Conservation (phyloP, 2,329 filamentous ascomycete species). For the Pseudocercospora musae region DNA sequence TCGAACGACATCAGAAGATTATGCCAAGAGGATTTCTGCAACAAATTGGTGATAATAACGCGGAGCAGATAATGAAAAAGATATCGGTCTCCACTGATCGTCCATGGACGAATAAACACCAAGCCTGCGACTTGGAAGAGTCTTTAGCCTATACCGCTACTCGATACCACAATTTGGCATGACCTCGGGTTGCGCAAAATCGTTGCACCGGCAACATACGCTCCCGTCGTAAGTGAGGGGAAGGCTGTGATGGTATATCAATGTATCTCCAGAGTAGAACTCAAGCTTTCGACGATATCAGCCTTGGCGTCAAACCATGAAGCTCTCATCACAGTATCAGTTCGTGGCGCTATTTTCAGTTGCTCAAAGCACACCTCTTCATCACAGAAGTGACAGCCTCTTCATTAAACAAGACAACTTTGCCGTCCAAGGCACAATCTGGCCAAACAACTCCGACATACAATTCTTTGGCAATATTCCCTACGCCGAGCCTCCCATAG, state of each 20-base stretch:
- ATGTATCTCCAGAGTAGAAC: not conserved
- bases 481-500: slow-evolving; percentile 15
- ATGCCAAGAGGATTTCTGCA: not conserved
- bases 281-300: not conserved
- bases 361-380: not conserved
- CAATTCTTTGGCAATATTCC: slow-evolving; percentile 21
- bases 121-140: not conserved
- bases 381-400: not conserved
- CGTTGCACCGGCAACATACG: not conserved
- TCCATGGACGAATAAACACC: not conserved
- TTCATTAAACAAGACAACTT: slow-evolving; percentile 10
- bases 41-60: not conserved
- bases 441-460: slow-evolving; percentile 15
- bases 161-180: not conserved
- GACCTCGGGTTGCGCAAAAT: not conserved
- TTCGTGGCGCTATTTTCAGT: not conserved
- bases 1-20: not conserved
- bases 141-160: not conserved
- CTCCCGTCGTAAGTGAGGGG: not conserved
- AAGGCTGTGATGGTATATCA: not conserved
- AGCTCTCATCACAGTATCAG: not conserved
- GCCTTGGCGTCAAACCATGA: not conserved
- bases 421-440: slow-evolving; percentile 13
- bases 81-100: not conserved
- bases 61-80: no score